These are phyloP conservation scores for Achaetomiella virescens DNA, from an alignment of 495 filamentous ascomycete species.

Conservation along the genomic window DNA sequence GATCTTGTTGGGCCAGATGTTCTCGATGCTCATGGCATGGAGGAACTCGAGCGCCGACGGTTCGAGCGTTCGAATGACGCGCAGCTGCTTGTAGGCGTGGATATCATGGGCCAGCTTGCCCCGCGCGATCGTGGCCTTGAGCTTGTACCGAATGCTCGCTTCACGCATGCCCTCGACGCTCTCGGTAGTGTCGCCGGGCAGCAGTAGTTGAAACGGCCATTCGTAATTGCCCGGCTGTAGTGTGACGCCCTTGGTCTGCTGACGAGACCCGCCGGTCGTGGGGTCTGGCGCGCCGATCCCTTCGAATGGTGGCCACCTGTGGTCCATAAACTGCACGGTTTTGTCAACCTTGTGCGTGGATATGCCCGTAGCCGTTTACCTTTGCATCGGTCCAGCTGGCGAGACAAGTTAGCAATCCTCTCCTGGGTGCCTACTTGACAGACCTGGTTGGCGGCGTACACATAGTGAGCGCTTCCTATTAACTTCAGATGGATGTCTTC, in stretches of 20 bases:
- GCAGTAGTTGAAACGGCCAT: conserved; percentile 75
- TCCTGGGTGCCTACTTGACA: neutral
- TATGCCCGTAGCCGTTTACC: conserved; percentile 44
- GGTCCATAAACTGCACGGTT: conserved; percentile 36
- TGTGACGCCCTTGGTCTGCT: conserved; percentile 45
- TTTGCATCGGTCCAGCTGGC: conserved; percentile 45
- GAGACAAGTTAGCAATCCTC: neutral
- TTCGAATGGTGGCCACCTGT: conserved; percentile 45
- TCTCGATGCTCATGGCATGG: conserved; percentile 88
- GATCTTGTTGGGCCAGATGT: conserved; percentile 91
- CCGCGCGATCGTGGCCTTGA: conserved; percentile 81
- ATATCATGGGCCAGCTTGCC: conserved; percentile 77
- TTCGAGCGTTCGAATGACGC: conserved; percentile 81
- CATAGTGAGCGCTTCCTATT: conserved; percentile 62
- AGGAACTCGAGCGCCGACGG: conserved; percentile 74
- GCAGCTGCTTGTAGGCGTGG: conserved; percentile 67
- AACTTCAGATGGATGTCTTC: conserved; percentile 67
- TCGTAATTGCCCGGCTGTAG: conserved; percentile 79
- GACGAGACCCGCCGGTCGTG: conserved; percentile 18
- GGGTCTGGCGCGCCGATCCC: conserved; percentile 24
- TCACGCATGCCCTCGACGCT: conserved; percentile 81
- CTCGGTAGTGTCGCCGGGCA: conserved; percentile 73
- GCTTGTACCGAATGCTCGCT: conserved; percentile 74
- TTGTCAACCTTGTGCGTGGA: conserved; percentile 44
- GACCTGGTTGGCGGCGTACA: conserved; percentile 40